Base-by-base conservation (phyloP, 2,329 filamentous ascomycete species). In the Stachybotrys echinatus region DNA sequence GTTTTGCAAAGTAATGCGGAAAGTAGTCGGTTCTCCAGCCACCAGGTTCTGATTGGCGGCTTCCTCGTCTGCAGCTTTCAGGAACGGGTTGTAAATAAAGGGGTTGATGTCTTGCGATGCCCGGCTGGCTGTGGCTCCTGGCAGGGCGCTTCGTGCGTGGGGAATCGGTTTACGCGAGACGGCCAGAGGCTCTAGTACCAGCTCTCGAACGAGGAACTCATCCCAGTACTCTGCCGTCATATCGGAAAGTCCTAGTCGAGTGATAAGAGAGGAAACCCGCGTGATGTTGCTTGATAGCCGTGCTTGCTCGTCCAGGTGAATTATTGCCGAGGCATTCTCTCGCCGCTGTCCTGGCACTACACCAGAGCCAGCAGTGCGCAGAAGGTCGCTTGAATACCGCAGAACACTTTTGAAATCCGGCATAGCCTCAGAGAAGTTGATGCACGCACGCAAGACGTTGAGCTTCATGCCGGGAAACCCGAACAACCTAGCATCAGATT, bases 41-140 rank as follows among this genome's bases (percentile, higher is more conserved):
- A 97, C 88, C 23, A 96, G 74, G 1, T 90, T 79, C n/a, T 27
- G 18, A 51, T 91, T 84, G 12, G 80, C 73, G 2, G 76, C 74
- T 21, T 78, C 77, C 47, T 85, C 77, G 40, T 82, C 78, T 0
- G 77, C 69, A 48, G 78, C 77, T 66, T 91, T 90, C 19, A 91
- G 71, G 61, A 96, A 97, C 1, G 94, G 90, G 61, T 96, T 96
- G 64, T 97, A 95, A 50, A 99, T 88, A 59, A 99, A 96, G 0
- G 94, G 94, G 53, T 94, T 90, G 5, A 83, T 76, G 51, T 83
- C 80, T 56, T 83, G 79, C 4, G 80, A 83, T 14, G 76, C 73
- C 43, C 78, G 72, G 23, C 71, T 73, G 1, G 73, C 71, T 0
- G 71, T 69, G 4, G 72, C 73, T 8, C 77, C 77, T 0, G 79